Evolutionary conservation across 345 rosid species (phyloP), one percentile per base, ranked within the genome.

Genomic region (Acer negundo): DNA sequence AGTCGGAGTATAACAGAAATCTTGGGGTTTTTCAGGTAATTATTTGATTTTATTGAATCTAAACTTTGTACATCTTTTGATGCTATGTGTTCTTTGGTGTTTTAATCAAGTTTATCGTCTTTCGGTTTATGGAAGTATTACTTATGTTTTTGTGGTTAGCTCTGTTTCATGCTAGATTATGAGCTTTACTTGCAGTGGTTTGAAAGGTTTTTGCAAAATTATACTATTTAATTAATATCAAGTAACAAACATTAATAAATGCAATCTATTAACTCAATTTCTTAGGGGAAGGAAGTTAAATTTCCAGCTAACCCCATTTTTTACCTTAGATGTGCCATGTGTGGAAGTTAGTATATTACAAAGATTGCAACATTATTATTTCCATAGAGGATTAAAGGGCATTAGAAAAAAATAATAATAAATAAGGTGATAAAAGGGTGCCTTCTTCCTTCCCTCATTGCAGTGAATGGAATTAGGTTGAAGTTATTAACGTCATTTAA

Each of bases 1-100:
- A 93, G 84, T 96, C 97, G 0, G 85, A 76, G 40, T 93, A 95
- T 72, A 95, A 95, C 85, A 86, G 85, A 85, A 85, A 88, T 53
- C 97, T 93, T 77, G 97, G 98, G 80, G 80, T 90, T 75, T 95
- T 93, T 85, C 97, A 95, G 97, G 99, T 93, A 84, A 46, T 69
- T n/a, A 26, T 69, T 62, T 62, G 35, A 26, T 75, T 19, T 78
- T 46, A 19, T 73, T 42, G 13, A 55, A 23, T 61, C 24, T 46
- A 7, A 24, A 55, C 49, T 42, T 24, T 68, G 6, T 19, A 19
- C 22, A 24, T 66, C 44, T 51, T 56, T 49, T 78, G 49, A 67
- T 59, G 65, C 15, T 44, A 49, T 22, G 40, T 42, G 12, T 19
- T 2, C 13, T 28, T 44, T 77, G 40, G 3, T 31, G 26, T 70